phyloP scores from a whole-genome alignment of 73 alveolate genomes.

The Paramecium sonneborni region DNA sequence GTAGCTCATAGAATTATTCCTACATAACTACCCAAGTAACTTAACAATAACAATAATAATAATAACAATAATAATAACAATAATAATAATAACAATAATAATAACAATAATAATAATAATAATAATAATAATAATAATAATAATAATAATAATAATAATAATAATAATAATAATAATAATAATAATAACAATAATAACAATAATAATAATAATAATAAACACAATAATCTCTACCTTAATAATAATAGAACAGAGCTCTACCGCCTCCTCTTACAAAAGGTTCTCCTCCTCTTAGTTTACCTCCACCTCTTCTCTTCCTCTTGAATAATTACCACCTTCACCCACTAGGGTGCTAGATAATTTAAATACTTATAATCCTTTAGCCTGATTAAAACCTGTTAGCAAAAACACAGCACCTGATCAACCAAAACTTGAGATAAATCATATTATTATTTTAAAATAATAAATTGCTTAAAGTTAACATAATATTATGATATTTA shows the following conservation, averaged over 20 bases:
- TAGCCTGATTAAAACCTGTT: conserved; percentile 55
- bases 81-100: background rate
- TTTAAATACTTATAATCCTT: conserved; percentile 30
- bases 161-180: no score
- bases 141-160: background rate
- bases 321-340: background rate
- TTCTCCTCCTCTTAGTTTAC: conserved; percentile 49
- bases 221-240: background rate
- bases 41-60: background rate
- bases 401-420: background rate
- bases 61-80: background rate
- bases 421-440: conserved; percentile 18
- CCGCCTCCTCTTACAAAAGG: conserved; percentile 51
- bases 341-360: conserved; percentile 27
- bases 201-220: background rate
- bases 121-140: background rate
- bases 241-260: background rate
- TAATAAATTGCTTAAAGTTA: conserved; percentile 7
- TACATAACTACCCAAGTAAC: background rate
- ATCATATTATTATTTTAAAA: conserved; percentile 17
- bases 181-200: background rate
- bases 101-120: background rate
- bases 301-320: conserved; percentile 64
- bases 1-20: background rate
- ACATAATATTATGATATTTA: background rate